These are phyloP conservation scores for Nyssa sinensis DNA, from an alignment of 148 eudicot genomes.

Conservation along the genomic window DNA sequence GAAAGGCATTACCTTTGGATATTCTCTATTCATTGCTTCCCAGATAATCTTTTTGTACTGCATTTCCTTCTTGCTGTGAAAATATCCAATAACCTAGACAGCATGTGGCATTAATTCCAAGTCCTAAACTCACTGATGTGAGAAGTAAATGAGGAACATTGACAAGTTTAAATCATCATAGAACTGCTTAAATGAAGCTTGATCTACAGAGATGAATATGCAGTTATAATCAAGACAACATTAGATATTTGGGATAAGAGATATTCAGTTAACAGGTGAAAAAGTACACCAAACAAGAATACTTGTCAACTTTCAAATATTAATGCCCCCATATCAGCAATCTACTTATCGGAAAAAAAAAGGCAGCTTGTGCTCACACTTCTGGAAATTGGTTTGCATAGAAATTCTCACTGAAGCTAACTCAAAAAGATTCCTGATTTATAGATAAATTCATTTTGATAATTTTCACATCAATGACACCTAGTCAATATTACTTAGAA, in stretches of 20 bases:
- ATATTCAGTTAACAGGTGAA: background rate
- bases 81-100: constrained; percentile 10
- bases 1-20: constrained; percentile 9
- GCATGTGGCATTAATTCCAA: background rate
- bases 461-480: no score
- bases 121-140: background rate
- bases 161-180: background rate
- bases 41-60: constrained; percentile 15
- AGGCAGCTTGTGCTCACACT: no score
- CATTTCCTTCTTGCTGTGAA: constrained; percentile 12
- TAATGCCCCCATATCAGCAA: no score
- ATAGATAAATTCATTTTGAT: no score
- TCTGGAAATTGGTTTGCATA: no score
- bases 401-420: no score
- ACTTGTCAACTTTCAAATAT: no score
- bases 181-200: background rate
- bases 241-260: background rate
- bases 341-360: no score
- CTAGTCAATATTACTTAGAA: no score
- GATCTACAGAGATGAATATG: background rate
- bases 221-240: background rate
- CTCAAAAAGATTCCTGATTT: no score
- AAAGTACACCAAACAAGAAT: background rate
- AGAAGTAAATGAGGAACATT: background rate
- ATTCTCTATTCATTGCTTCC: constrained; percentile 20